Base-by-base conservation (phyloP, 208 protist species). In the Acanthamoeba quina region DNA sequence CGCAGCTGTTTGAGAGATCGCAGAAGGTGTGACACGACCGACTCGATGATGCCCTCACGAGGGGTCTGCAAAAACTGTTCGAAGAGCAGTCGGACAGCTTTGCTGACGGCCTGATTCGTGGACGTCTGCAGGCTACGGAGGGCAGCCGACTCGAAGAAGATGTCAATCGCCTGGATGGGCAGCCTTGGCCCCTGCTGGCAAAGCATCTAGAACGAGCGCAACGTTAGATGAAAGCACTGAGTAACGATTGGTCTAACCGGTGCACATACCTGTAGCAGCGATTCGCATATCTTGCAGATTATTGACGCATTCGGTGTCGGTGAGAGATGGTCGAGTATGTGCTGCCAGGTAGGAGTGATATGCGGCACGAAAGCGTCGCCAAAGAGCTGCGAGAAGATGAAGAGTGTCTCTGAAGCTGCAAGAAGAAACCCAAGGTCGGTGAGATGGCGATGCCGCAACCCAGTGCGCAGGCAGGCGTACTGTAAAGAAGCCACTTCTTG, bases 251-350 rank as follows among this genome's bases (percentile, higher is more conserved):
- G 58, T n/a, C 1, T 21, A 13, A 10, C 13, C 52, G 52, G 17
- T 56, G 58, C 19, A 11, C 49, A 2, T 83, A 83, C 74, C 74
- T 86, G 78, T 31, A 86, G 34, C 44, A 86, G 44, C 78, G 54
- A 47, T 13, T 86, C 78, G 49, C 85, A 91, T 64, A 64, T 64
- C 62, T 70, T 91, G 85, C 85, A 74, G 60, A 91, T 26, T 5
- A 91, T 21, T 3, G 54, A 13, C 5, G 37, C 49, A 34, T 91
- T 54, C 5, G 85, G 85, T 21, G 26, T 17, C 15, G 85, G 85
- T 37, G 29, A 49, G 60, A 91, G 34, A 49, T 91, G 85, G 41
- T 41, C 34, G 41, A 91, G 41, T 41, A 91, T 70, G 41, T 58
- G 70, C 49, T 91, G 41, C 54, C 34, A 54, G 21, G 85, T 29